Conservation (phyloP, 2,329 filamentous ascomycete species). For the Metarhizium sp. region DNA sequence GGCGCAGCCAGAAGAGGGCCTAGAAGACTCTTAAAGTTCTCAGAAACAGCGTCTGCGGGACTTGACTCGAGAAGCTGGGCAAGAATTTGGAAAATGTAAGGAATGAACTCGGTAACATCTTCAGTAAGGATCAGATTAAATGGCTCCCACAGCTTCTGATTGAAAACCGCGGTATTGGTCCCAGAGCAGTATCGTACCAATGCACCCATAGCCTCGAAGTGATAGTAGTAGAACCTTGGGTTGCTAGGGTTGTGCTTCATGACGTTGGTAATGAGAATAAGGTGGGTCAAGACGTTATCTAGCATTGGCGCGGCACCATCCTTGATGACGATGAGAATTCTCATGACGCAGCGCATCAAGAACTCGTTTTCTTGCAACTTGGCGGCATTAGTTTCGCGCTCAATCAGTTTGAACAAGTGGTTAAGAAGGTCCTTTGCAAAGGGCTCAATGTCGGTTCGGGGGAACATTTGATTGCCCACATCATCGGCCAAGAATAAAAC, state of each 20-base stretch:
- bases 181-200: constrained; percentile 62
- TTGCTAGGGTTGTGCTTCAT: constrained; percentile 96
- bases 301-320: constrained; percentile 67
- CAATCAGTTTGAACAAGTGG: constrained; percentile 85
- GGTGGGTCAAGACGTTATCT: constrained; percentile 71
- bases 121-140: constrained; percentile 73
- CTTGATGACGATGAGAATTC: constrained; percentile 87
- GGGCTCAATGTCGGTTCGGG: constrained; percentile 66
- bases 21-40: constrained; percentile 72
- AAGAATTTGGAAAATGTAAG: constrained; percentile 93
- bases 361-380: constrained; percentile 99
- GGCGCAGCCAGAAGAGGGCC: constrained; percentile 68
- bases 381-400: constrained; percentile 71
- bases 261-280: constrained; percentile 82
- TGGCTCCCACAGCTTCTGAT: constrained; percentile 71
- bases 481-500: constrained; percentile 77
- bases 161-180: constrained; percentile 61
- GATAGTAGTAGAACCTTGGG: constrained; percentile 95
- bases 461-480: constrained; percentile 67
- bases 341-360: constrained; percentile 97
- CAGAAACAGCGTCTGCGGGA: constrained; percentile 65
- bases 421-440: constrained; percentile 79
- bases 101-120: constrained; percentile 90
- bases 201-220: constrained; percentile 90
- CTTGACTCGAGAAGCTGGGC: constrained; percentile 84